phyloP scores from a whole-genome alignment of 768 basidiomycete species.

The Gloeostereum incarnatum region DNA sequence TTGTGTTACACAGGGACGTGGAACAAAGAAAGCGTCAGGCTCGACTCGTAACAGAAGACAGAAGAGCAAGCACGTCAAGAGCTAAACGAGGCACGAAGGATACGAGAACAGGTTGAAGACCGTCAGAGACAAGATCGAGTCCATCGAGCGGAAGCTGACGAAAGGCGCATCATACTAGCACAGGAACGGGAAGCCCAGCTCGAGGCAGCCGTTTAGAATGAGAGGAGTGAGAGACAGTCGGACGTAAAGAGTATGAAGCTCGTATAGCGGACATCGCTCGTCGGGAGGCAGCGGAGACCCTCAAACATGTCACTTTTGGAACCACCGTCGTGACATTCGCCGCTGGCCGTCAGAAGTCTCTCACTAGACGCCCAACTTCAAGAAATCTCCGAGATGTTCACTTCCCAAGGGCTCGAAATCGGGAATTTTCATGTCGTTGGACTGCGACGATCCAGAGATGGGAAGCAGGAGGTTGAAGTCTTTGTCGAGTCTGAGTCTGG shows the following conservation, averaged over 20 bases:
- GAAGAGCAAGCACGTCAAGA: no score
- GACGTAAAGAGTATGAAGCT: no score
- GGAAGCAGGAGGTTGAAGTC: slow-evolving; percentile 31
- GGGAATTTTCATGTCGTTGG: slow-evolving; percentile 22
- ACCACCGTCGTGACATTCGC: slow-evolving; percentile 43
- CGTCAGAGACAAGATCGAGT: no score
- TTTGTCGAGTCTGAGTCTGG: slow-evolving; percentile 33
- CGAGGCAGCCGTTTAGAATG: not conserved
- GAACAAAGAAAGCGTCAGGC: no score
- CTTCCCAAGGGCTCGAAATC: slow-evolving; percentile 30
- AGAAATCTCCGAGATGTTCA: slow-evolving; percentile 34
- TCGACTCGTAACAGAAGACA: no score
- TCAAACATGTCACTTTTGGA: no score
- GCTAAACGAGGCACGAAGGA: no score
- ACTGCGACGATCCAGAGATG: slow-evolving; percentile 15
- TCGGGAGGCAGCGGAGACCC: no score
- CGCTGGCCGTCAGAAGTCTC: slow-evolving; percentile 39
- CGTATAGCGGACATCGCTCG: no score
- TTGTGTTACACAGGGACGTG: no score
- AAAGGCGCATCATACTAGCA: not conserved
- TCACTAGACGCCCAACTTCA: slow-evolving; percentile 25
- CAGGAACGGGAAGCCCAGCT: not conserved
- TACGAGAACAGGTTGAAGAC: no score
- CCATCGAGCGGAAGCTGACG: slow-evolving; percentile 2
- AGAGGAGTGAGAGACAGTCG: no score